Conservation (phyloP, 805 yeast genomes). For the Barnettozyma botsteinii region DNA sequence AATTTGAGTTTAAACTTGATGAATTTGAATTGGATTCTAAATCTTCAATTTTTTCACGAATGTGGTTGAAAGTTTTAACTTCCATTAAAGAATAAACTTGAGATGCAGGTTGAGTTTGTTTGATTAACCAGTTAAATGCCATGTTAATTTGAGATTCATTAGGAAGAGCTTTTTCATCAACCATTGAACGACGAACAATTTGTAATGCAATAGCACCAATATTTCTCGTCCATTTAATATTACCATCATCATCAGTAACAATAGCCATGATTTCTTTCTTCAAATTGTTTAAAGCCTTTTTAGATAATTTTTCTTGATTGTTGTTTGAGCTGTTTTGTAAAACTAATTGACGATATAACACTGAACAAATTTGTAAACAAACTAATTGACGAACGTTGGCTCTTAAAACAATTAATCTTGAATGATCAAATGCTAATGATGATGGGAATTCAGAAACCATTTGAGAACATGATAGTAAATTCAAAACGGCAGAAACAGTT, state of each 20-base stretch:
- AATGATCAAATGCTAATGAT: conserved; percentile 77
- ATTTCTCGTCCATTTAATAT: conserved; percentile 86
- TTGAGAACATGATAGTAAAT: conserved; percentile 67
- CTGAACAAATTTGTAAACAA: conserved; percentile 68
- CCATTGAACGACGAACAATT: conserved; percentile 37
- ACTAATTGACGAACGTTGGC: conserved; percentile 85
- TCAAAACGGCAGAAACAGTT: conserved; percentile 49
- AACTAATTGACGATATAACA: conserved; percentile 66
- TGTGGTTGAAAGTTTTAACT: conserved; percentile 50
- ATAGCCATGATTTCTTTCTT: conserved; percentile 73
- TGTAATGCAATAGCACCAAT: conserved; percentile 68
- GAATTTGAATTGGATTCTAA: conserved; percentile 6
- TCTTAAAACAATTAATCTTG: conserved; percentile 67
- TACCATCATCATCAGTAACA: conserved; percentile 80
- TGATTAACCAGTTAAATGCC: conserved; percentile 72
- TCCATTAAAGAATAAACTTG: conserved; percentile 75
- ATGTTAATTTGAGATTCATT: conserved; percentile 36
- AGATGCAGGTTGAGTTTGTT: conserved; percentile 80
- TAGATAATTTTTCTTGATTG: conserved; percentile 25
- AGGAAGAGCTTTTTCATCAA: conserved; percentile 27
- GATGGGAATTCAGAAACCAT: conserved; percentile 81
- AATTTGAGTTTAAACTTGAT: background rate
- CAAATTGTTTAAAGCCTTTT: conserved; percentile 38
- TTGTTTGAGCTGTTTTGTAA: conserved; percentile 18
- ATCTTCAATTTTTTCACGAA: conserved; percentile 33